phyloP scores from a whole-genome alignment of 805 yeast species.

The Saturnispora ahearnii region DNA sequence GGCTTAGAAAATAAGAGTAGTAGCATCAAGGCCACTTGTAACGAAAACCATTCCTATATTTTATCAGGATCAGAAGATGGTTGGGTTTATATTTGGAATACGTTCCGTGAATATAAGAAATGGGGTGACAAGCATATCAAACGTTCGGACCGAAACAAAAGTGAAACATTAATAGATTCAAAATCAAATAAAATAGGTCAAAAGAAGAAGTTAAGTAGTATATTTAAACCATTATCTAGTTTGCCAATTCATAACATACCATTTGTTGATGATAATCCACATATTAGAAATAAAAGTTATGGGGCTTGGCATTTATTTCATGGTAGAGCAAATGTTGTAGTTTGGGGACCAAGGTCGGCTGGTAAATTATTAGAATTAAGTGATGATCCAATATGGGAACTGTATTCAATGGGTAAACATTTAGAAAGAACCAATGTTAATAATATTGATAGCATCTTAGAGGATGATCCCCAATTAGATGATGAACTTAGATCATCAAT shows the following conservation, averaged over 20 bases:
- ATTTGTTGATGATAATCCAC: slow-evolving; percentile 25
- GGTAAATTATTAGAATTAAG: slow-evolving; percentile 57
- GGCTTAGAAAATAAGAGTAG: slow-evolving; percentile 67
- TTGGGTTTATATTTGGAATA: slow-evolving; percentile 73
- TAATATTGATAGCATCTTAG: slow-evolving; percentile 2
- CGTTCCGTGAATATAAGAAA: slow-evolving; percentile 20
- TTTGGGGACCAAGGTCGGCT: slow-evolving; percentile 68
- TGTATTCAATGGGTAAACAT: slow-evolving; percentile 3
- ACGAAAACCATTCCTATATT: slow-evolving; percentile 49
- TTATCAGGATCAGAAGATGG: slow-evolving; percentile 84
- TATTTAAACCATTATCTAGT: slow-evolving; percentile 18
- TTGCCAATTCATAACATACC: background rate
- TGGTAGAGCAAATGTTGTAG: slow-evolving; percentile 62
- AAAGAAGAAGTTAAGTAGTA: background rate
- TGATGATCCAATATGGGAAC: slow-evolving; percentile 52
- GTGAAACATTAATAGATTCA: slow-evolving; percentile 13
- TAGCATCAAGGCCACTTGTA: slow-evolving; percentile 57
- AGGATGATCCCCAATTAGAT: slow-evolving; percentile 18
- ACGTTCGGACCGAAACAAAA: background rate
- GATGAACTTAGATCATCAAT: slow-evolving; percentile 35
- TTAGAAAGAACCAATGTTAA: slow-evolving; percentile 3
- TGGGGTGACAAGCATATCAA: slow-evolving; percentile 19
- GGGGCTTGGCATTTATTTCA: slow-evolving; percentile 72
- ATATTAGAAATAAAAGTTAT: slow-evolving; percentile 48
- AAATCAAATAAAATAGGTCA: slow-evolving; percentile 13